These are phyloP conservation scores for Euptelea pleiosperma DNA, from an alignment of 164 flowering plant genomes.

Conservation along the genomic window DNA sequence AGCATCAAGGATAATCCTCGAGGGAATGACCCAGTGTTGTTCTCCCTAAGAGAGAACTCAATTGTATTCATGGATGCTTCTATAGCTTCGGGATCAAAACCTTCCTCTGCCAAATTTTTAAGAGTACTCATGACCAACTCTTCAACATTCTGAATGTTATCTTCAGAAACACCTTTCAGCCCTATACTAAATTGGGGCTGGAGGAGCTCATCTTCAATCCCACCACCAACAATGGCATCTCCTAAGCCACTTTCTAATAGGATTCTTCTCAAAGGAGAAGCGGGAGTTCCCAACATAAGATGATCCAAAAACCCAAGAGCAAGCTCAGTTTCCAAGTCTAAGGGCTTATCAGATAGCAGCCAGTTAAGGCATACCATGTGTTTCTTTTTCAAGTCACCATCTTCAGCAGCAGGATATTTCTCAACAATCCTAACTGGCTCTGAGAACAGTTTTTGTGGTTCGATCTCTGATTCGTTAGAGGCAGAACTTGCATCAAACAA, in stretches of 20 bases:
- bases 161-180: conserved; percentile 84
- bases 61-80: conserved; percentile 99
- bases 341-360: conserved; percentile 86
- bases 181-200: conserved; percentile 96
- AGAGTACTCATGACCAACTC: conserved; percentile 67
- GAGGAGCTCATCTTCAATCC: conserved; percentile 89
- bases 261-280: conserved; percentile 88
- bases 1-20: conserved; percentile 97
- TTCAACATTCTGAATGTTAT: conserved; percentile 80
- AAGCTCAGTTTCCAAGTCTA: conserved; percentile 94
- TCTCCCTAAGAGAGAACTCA: conserved; percentile 94
- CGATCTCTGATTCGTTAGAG: conserved; percentile 58
- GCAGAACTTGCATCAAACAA: conserved; percentile 76
- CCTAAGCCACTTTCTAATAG: conserved; percentile 91
- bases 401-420: conserved; percentile 91
- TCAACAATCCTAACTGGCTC: conserved; percentile 77
- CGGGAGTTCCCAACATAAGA: conserved; percentile 96
- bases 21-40: conserved; percentile 98
- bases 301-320: conserved; percentile 90
- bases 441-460: conserved; percentile 64
- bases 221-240: conserved; percentile 95
- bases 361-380: conserved; percentile 98
- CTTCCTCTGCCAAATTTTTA: conserved; percentile 69
- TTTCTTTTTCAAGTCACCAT: conserved; percentile 77
- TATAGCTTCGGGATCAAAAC: conserved; percentile 83